Conservation (phyloP, 2,329 filamentous ascomycete genomes). For the Eutypa lata region DNA sequence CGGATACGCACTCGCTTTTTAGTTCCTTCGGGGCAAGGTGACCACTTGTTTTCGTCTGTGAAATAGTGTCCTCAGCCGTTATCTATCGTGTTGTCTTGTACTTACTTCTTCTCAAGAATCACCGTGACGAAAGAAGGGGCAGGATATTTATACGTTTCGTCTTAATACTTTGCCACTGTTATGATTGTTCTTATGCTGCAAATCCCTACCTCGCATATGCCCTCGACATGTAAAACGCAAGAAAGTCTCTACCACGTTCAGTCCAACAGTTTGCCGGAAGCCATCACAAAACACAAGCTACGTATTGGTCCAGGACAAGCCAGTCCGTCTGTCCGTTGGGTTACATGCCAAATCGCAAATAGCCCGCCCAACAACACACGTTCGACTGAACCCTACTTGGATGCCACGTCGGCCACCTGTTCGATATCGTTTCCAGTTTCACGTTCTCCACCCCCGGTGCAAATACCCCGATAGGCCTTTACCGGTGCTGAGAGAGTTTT, state of each 20-base stretch:
- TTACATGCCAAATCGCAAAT: conserved; percentile 30
- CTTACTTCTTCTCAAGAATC: not conserved
- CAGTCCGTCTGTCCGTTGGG: conserved; percentile 29
- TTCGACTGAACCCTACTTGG: conserved; percentile 25
- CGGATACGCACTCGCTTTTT: too few species aligned
- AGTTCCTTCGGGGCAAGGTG: too few species aligned
- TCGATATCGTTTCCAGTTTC: conserved; percentile 22
- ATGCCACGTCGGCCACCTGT: conserved; percentile 32
- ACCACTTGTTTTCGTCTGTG: too few species aligned
- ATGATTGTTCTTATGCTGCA: conserved; percentile 9
- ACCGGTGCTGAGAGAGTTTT: too few species aligned
- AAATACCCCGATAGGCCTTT: conserved; percentile 21
- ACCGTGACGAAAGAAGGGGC: conserved; percentile 2
- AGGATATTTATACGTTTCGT: conserved; percentile 27
- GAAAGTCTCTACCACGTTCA: conserved; percentile 24
- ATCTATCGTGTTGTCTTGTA: not conserved
- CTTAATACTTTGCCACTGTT: conserved; percentile 7
- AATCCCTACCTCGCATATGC: conserved; percentile 11
- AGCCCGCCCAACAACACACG: conserved; percentile 21
- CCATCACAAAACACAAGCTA: conserved; percentile 20
- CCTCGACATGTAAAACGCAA: conserved; percentile 12
- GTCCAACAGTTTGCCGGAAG: conserved; percentile 22
- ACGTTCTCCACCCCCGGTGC: conserved; percentile 26
- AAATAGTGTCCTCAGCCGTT: not conserved
- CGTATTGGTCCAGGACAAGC: conserved; percentile 27